phyloP scores from a whole-genome alignment of 139 green algal genomes.

The Nannochloris sp. region DNA sequence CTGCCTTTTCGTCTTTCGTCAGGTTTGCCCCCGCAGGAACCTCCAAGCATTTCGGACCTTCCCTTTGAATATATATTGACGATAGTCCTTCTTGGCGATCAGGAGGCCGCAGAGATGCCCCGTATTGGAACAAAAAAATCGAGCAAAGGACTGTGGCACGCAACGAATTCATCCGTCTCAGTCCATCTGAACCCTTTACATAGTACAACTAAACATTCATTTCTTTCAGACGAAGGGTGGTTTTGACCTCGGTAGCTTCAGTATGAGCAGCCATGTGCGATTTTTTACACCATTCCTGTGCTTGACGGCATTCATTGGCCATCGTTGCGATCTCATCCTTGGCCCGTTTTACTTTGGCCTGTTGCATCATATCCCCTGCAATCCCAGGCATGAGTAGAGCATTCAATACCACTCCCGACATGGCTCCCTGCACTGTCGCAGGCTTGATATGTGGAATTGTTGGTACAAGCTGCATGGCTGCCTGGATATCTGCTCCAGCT shows the following conservation, averaged over 20 bases:
- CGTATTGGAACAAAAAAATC: too few species aligned
- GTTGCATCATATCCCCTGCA: conserved; percentile 6
- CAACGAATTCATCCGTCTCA: too few species aligned
- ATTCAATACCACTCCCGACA: conserved; percentile 8
- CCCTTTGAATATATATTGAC: too few species aligned
- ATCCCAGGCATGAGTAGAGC: conserved; percentile 3
- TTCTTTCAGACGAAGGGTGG: neutral
- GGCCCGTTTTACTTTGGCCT: conserved; percentile 1
- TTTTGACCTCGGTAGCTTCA: conserved; percentile 2
- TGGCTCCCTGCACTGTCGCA: conserved; percentile 3
- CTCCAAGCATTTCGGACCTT: too few species aligned
- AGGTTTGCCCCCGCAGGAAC: neutral
- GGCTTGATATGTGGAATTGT: conserved; percentile 2
- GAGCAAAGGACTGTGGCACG: too few species aligned
- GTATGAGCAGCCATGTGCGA: neutral
- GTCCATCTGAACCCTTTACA: too few species aligned
- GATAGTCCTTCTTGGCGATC: too few species aligned
- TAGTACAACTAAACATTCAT: neutral
- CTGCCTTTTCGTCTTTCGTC: neutral
- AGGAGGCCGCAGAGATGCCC: too few species aligned
- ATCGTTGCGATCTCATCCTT: neutral
- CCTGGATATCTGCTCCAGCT: conserved; percentile 1
- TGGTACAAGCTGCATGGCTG: neutral
- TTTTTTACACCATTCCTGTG: conserved; percentile 3
- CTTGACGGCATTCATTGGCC: neutral